Conservation (phyloP, 192 early-diverging fungal genomes). For the Coemansia sp. region DNA sequence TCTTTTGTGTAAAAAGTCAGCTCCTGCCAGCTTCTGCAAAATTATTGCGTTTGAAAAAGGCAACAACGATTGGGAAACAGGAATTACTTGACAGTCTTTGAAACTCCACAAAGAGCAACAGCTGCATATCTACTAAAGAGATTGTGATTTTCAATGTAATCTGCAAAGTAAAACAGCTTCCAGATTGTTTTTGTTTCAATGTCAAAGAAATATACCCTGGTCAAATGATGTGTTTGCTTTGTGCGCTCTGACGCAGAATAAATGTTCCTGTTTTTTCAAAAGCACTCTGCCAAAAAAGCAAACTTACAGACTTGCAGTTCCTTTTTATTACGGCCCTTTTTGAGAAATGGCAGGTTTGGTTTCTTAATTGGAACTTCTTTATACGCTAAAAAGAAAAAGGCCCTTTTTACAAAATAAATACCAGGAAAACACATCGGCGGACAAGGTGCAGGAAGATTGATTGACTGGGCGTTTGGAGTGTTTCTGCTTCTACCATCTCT, state of each 20-base stretch:
- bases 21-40: too few relatives aligned
- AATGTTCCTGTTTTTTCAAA: neutral
- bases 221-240: neutral
- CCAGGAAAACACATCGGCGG: neutral
- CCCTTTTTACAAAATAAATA: neutral
- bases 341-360: neutral
- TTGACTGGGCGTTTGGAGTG: neutral
- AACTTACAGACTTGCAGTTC: neutral
- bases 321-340: neutral
- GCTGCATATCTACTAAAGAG: neutral
- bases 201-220: neutral
- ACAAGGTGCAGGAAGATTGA: neutral
- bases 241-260: neutral
- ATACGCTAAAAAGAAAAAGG: neutral
- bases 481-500: neutral
- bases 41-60: neutral
- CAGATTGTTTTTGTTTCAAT: neutral
- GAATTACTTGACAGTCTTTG: neutral
- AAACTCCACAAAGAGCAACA: neutral
- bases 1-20: too few relatives aligned
- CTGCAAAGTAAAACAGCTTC: too few relatives aligned
- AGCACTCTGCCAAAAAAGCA: neutral
- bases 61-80: neutral
- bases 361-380: constrained; percentile 1
- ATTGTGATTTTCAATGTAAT: neutral